phyloP scores from a whole-genome alignment of 2,329 filamentous ascomycete genomes.

The Neophaeococcomyces aloes region DNA sequence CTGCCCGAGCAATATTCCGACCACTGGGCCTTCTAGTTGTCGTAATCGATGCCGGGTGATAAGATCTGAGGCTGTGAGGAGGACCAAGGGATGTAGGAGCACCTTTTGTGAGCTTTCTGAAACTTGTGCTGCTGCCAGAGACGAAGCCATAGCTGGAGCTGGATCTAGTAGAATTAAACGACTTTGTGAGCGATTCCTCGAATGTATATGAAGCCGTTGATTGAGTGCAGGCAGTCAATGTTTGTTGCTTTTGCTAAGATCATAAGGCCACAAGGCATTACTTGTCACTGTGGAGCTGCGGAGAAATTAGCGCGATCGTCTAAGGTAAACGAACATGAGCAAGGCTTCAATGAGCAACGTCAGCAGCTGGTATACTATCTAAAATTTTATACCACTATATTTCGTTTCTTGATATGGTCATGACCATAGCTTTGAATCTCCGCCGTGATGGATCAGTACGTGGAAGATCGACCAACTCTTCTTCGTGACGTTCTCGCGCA shows the following conservation, averaged over 20 bases:
- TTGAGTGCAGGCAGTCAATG: background rate
- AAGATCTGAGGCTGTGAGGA: constrained; percentile 94
- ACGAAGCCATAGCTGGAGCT: constrained; percentile 4
- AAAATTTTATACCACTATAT: no score
- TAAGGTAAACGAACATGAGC: background rate
- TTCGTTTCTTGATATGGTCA: no score
- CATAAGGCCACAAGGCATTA: constrained; percentile 1
- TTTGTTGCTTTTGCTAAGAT: constrained; percentile 7
- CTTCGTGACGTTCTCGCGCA: constrained; percentile 19
- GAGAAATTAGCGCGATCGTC: background rate
- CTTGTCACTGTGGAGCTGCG: background rate
- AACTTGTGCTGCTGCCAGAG: constrained; percentile 1
- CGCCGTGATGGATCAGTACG: constrained; percentile 24
- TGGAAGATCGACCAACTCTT: constrained; percentile 16
- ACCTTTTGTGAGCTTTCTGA: constrained; percentile 3
- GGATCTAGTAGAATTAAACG: background rate
- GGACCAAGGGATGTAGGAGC: constrained; percentile 74
- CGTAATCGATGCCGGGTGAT: constrained; percentile 83
- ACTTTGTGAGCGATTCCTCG: no score
- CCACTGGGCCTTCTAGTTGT: constrained; percentile 61
- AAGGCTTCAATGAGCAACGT: constrained; percentile 6
- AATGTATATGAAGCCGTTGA: no score
- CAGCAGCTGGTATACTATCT: background rate
- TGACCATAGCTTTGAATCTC: constrained; percentile 23
- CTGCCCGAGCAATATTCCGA: constrained; percentile 81